A percentile compares a stretch with the other conserved stretches of the same genome.
These are phyloP conservation scores for Phanerodontia chrysosporium DNA, from an alignment of 768 basidiomycete species.

Conservation along the genomic window DNA sequence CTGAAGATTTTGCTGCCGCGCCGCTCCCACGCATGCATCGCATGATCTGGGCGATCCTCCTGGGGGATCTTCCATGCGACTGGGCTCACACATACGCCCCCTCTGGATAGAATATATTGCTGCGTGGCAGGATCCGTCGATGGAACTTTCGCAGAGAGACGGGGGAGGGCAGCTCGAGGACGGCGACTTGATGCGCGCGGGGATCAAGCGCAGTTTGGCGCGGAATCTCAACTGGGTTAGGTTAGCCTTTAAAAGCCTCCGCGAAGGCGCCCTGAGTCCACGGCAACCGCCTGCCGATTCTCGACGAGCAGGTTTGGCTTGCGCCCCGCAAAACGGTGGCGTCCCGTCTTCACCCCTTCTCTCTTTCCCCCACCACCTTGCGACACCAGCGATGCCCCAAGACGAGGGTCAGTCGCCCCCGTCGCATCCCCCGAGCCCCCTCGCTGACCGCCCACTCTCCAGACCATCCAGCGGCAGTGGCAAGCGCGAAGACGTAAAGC, in stretches of 20 bases:
- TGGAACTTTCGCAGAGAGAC: background rate
- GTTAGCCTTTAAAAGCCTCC: conserved; percentile 1
- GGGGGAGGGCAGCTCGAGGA: no score
- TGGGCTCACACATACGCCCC: no score
- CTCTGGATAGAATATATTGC: background rate
- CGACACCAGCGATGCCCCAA: background rate
- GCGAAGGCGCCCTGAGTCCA: background rate
- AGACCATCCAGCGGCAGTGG: background rate
- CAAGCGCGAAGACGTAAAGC: background rate
- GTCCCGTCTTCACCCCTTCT: background rate
- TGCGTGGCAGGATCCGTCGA: background rate
- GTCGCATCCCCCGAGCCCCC: background rate
- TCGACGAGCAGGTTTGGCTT: background rate
- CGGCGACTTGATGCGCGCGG: background rate
- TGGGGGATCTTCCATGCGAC: background rate
- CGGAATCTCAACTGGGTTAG: background rate
- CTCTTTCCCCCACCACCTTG: background rate
- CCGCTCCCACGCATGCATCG: background rate
- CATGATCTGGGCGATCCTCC: background rate
- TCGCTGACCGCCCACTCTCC: background rate
- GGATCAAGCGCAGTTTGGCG: background rate
- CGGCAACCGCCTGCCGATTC: conserved; percentile 1
- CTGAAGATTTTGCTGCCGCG: background rate
- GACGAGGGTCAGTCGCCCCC: background rate
- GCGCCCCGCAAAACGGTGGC: background rate